Evolutionary conservation across 805 yeast species (phyloP).

Genomic region (Teunomyces cretensis): DNA sequence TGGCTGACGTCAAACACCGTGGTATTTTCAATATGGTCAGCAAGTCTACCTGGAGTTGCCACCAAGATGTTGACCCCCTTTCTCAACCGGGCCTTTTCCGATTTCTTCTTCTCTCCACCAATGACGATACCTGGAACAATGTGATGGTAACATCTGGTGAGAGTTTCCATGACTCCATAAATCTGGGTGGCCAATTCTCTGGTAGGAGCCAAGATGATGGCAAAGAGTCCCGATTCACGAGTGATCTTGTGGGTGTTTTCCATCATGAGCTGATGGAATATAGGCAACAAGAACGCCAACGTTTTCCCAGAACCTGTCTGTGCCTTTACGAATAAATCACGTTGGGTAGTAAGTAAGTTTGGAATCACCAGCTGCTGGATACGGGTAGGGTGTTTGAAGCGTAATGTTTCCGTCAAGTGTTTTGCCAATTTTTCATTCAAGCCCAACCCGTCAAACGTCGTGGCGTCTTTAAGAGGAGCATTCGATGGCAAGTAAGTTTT

Average conservation of each 20-base stretch:
- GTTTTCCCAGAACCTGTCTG: conserved; percentile 99
- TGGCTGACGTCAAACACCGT: conserved; percentile 67
- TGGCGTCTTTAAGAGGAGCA: conserved; percentile 75
- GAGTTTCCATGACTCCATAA: conserved; percentile 70
- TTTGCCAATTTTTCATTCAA: conserved; percentile 51
- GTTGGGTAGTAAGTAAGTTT: conserved; percentile 39
- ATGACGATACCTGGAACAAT: conserved; percentile 94
- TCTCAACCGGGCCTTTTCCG: conserved; percentile 92
- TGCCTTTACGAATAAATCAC: conserved; percentile 87
- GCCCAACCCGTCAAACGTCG: conserved; percentile 73
- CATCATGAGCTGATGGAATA: conserved; percentile 67
- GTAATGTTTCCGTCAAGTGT: conserved; percentile 57
- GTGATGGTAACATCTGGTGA: conserved; percentile 76
- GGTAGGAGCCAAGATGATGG: conserved; percentile 87
- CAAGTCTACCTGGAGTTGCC: conserved; percentile 95
- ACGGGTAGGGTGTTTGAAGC: conserved; percentile 70
- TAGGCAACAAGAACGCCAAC: conserved; percentile 80
- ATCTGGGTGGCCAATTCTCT: conserved; percentile 93
- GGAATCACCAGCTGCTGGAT: conserved; percentile 86
- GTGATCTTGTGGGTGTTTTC: conserved; percentile 40
- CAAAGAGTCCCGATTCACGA: conserved; percentile 83
- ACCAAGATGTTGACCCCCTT: conserved; percentile 96
- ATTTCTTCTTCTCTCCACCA: conserved; percentile 97
- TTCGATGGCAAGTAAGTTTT: conserved; percentile 51
- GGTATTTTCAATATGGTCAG: conserved; percentile 93